These are phyloP conservation scores for Mercurialis annua DNA, from an alignment of 345 rosid genomes.

Conservation along the genomic window DNA sequence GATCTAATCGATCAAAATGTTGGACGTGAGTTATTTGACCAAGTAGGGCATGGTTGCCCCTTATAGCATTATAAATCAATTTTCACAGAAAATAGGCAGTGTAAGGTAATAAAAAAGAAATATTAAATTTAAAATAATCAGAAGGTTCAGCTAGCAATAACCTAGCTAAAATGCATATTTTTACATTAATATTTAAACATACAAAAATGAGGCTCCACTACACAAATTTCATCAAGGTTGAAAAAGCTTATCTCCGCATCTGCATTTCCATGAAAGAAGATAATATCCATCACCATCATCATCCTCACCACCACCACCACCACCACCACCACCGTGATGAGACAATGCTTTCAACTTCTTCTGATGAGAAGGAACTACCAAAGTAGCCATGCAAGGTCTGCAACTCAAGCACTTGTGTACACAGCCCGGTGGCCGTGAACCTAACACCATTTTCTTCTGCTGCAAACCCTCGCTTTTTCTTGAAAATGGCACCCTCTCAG, in stretches of 20 bases:
- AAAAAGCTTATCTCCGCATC: conserved; percentile 54
- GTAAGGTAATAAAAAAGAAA: too few relatives aligned
- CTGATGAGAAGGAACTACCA: conserved; percentile 38
- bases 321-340: conserved; percentile 8
- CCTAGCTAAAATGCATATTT: too few relatives aligned
- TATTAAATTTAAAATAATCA: too few relatives aligned
- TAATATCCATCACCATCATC: conserved; percentile 41
- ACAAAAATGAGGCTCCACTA: background rate
- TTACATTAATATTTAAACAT: background rate
- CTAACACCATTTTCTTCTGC: conserved; percentile 41
- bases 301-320: conserved; percentile 13
- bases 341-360: conserved; percentile 11
- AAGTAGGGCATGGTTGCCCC: too few relatives aligned
- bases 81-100: too few relatives aligned
- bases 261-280: conserved; percentile 70
- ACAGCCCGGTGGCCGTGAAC: conserved; percentile 78
- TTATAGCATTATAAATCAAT: too few relatives aligned
- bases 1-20: too few relatives aligned
- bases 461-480: conserved; percentile 16
- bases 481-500: conserved; percentile 10
- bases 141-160: too few relatives aligned
- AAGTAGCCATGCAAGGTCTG: conserved; percentile 63
- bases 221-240: conserved; percentile 31
- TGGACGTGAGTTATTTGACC: too few relatives aligned
- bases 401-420: conserved; percentile 58